phyloP scores from a whole-genome alignment of 495 filamentous ascomycete genomes.

The Letharia lupina region DNA sequence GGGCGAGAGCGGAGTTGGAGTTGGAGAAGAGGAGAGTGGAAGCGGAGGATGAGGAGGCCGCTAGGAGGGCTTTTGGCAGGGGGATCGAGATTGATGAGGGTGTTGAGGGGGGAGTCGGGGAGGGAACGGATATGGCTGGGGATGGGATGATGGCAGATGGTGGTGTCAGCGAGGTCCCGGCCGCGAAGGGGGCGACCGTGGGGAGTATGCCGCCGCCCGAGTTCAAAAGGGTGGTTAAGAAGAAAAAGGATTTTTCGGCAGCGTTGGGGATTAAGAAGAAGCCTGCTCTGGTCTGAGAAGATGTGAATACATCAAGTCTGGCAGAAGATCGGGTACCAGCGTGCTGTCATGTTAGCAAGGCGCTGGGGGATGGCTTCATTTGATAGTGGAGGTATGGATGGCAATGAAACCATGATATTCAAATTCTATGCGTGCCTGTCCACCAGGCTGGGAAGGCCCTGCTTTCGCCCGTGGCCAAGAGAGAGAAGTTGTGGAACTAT shows the following conservation, averaged over 20 bases:
- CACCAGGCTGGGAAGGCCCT: neutral
- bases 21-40: conserved; percentile 57
- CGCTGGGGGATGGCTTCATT: neutral
- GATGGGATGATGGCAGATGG: conserved; percentile 33
- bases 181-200: conserved; percentile 25
- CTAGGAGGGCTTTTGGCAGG: conserved; percentile 67
- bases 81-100: conserved; percentile 44
- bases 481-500: conserved; percentile 14
- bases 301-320: neutral
- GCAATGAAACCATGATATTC: conserved; percentile 7
- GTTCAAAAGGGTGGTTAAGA: conserved; percentile 72
- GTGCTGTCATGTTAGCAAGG: neutral
- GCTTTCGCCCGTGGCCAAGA: conserved; percentile 10
- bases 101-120: conserved; percentile 19
- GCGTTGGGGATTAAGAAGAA: conserved; percentile 90
- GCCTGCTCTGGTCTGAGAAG: conserved; percentile 39
- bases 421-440: conserved; percentile 15
- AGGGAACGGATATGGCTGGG: conserved; percentile 25
- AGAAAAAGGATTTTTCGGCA: conserved; percentile 68
- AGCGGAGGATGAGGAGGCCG: conserved; percentile 78
- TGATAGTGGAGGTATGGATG: neutral
- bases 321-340: neutral
- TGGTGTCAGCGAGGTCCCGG: conserved; percentile 19
- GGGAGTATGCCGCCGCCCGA: conserved; percentile 48
- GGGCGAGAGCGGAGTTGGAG: conserved; percentile 39